Conservation (phyloP, 1,139 yeast species). For the Spencermartinsiella ligniputridi region DNA sequence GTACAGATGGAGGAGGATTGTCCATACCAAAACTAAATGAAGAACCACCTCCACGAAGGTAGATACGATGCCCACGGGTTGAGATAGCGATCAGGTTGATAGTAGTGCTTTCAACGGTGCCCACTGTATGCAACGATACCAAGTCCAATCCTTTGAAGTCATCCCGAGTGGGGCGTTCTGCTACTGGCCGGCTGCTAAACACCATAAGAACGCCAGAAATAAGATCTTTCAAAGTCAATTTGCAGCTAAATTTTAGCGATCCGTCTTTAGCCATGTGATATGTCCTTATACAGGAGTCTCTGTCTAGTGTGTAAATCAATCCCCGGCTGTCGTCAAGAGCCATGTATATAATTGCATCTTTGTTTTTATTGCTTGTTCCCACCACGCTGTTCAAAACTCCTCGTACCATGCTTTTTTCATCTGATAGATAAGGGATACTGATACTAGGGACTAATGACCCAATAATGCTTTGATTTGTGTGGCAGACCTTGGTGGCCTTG, state of each 20-base stretch:
- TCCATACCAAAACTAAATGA: conserved; percentile 6
- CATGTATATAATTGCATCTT: conserved; percentile 13
- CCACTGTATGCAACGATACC: conserved; percentile 59
- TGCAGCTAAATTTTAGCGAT: not conserved
- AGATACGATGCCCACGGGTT: conserved; percentile 75
- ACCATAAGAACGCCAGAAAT: not conserved
- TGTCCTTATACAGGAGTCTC: conserved; percentile 75
- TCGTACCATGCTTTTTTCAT: conserved; percentile 2
- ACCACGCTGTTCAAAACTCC: conserved; percentile 4
- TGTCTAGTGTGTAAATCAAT: conserved; percentile 75
- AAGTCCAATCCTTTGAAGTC: conserved; percentile 42
- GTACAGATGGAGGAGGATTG: conserved; percentile 30
- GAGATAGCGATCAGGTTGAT: conserved; percentile 83
- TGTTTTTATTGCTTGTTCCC: conserved; percentile 11
- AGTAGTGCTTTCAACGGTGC: conserved; percentile 59
- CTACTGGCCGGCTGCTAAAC: not conserved
- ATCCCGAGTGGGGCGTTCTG: not conserved
- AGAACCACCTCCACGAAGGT: conserved; percentile 37
- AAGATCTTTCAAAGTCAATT: not conserved
- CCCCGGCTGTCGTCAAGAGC: conserved; percentile 64
- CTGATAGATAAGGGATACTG: not conserved
- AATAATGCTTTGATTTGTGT: conserved; percentile 28
- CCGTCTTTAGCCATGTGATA: conserved; percentile 50
- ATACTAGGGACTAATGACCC: conserved; percentile 22
- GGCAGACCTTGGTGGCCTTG: conserved; percentile 75